A percentile compares a stretch with the other conserved stretches of the same genome.
These are phyloP conservation scores for Solanum habrochaites DNA, from an alignment of 257 asterid genomes.

Conservation along the genomic window DNA sequence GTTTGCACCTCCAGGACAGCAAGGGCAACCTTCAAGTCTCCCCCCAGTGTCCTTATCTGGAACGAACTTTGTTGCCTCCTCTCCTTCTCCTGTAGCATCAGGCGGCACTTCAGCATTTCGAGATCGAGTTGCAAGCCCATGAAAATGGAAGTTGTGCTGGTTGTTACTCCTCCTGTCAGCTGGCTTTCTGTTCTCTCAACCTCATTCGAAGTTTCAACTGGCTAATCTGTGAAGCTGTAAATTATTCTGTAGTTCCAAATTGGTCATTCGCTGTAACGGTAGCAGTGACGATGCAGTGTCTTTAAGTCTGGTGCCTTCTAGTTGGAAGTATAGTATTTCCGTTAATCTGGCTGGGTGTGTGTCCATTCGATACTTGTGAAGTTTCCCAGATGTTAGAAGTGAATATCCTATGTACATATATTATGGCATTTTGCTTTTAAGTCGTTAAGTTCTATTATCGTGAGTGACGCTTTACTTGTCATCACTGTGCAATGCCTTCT, in stretches of 20 bases:
- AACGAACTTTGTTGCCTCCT: slow-evolving; percentile 55
- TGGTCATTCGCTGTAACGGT: neutral
- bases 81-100: slow-evolving; percentile 95
- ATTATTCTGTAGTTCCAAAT: neutral
- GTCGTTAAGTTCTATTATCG: neutral
- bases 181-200: neutral
- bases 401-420: neutral
- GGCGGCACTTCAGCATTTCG: slow-evolving; percentile 78
- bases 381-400: neutral
- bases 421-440: neutral
- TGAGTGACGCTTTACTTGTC: too few species aligned
- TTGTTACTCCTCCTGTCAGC: neutral
- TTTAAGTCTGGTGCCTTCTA: neutral
- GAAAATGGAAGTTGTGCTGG: slow-evolving; percentile 27
- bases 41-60: slow-evolving; percentile 58
- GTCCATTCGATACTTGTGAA: neutral
- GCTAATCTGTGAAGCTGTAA: neutral
- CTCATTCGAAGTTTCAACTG: neutral
- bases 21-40: slow-evolving; percentile 35
- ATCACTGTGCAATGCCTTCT: too few species aligned
- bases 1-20: slow-evolving; percentile 49
- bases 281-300: neutral
- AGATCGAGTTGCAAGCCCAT: slow-evolving; percentile 66
- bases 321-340: neutral
- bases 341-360: neutral